Base-by-base conservation (phyloP, 202 grass and related monocot genomes). In the Zizania palustris region DNA sequence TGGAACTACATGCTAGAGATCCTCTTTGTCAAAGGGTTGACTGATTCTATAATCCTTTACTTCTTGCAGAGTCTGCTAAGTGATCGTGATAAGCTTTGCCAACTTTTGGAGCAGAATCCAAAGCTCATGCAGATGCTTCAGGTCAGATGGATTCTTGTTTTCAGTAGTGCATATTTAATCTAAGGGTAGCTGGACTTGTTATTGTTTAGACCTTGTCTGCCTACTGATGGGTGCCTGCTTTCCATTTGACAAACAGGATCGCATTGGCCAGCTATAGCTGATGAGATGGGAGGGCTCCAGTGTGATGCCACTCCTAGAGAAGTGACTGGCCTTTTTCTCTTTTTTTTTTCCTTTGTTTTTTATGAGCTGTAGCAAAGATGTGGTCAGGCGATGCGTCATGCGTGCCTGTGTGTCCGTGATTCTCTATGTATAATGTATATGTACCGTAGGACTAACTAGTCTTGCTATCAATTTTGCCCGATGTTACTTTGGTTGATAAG, bases 81-180 rank as follows among this genome's bases (percentile, higher is more conserved):
- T 70, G 95, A 98, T 18, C 86, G 95, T 35, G 87, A 94, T 72
- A 98, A 90, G 77, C 95, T 97, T 71, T 94, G 91, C 66, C 78
- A 94, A 61, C 91, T 97, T 77, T 61, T 97, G 78, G 95, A 97
- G 74, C 80, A 84, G 5, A 93, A 98, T 65, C 95, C 95, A 36
- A 98, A 94, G 74, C 81, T 98, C 72, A 98, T 98, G 95, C 87
- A 98, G 78, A 98, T 97, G 94, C 94, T 97, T 67, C 94, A 97
- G 94, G 94, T 97, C 86, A 79, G 49, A 75, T 83, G 14, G 40
- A 16, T 63, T 28, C n/a, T 33, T 19, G 9, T 11, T 46, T 16
- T 28, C 14, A 10, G n/a, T 74, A 74, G 10, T 9, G 13, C 4
- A 9, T 14, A 28, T 28, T 1, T 28, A 28, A 28, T 28, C 28